Evolutionary conservation across 73 alveolate genomes (phyloP).

Genomic region (Paramecium pentaurelia): DNA sequence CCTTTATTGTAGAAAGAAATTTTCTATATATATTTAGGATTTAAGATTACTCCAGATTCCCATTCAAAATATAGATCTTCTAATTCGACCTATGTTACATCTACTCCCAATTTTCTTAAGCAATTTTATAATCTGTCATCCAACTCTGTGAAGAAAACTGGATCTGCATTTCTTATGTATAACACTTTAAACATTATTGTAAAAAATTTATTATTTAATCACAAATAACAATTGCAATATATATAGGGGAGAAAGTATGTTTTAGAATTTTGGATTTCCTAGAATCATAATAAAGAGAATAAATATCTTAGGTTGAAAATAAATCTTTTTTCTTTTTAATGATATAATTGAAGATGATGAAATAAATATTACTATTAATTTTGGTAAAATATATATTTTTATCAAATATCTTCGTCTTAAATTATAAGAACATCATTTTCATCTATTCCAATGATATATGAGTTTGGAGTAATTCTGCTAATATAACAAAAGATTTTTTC

Average conservation of each 20-base stretch:
- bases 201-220: not conserved
- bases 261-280: not conserved
- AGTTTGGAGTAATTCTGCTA: not conserved
- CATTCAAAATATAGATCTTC: slow-evolving; percentile 33
- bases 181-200: slow-evolving; percentile 37
- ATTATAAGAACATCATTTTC: not conserved
- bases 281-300: too few species aligned
- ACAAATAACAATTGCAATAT: not conserved
- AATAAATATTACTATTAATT: not conserved
- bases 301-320: too few species aligned
- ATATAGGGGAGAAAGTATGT: not conserved
- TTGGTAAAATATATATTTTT: not conserved
- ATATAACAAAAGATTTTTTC: not conserved
- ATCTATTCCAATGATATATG: not conserved
- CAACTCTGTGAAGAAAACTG: slow-evolving; percentile 58
- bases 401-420: not conserved
- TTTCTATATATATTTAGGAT: not conserved
- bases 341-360: not conserved
- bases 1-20: not conserved
- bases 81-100: slow-evolving; percentile 33
- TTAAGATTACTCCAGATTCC: slow-evolving; percentile 25
- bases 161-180: slow-evolving; percentile 49
- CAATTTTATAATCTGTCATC: slow-evolving; percentile 1
- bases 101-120: not conserved
- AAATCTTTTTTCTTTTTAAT: too few species aligned